phyloP scores from a whole-genome alignment of 306 rosid species.

The Castanea mollissima region DNA sequence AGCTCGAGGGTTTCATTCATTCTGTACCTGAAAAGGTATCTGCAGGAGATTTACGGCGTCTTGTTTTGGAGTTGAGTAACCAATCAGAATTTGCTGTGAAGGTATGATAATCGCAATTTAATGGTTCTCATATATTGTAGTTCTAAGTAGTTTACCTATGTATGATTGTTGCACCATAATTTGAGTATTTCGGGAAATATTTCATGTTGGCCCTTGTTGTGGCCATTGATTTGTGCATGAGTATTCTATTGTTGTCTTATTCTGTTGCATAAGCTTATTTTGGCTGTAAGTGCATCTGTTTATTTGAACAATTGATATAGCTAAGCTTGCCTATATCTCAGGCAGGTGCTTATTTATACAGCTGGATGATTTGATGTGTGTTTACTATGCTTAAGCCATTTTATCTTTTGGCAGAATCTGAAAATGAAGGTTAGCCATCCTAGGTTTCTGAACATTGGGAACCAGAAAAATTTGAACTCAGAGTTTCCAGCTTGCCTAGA shows the following conservation, averaged over 20 bases:
- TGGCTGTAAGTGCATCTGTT: not conserved
- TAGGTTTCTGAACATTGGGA: constrained; percentile 73
- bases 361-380: constrained; percentile 24
- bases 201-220: constrained; percentile 1
- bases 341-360: constrained; percentile 19
- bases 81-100: constrained; percentile 70
- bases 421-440: constrained; percentile 93
- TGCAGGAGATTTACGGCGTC: constrained; percentile 74
- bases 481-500: constrained; percentile 78
- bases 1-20: constrained; percentile 68
- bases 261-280: constrained; percentile 12
- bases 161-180: not conserved
- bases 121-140: not conserved
- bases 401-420: constrained; percentile 64
- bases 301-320: constrained; percentile 10
- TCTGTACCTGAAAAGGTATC: constrained; percentile 65
- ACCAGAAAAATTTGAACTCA: constrained; percentile 46
- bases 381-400: constrained; percentile 19
- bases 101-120: constrained; percentile 44
- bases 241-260: constrained; percentile 10
- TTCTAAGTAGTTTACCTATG: not conserved
- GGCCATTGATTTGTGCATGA: not conserved
- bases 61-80: constrained; percentile 83
- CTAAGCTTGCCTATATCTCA: constrained; percentile 15
- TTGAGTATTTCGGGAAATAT: constrained; percentile 3